phyloP scores from a whole-genome alignment of 192 early-diverging fungal genomes.

The Podila clonocystis region DNA sequence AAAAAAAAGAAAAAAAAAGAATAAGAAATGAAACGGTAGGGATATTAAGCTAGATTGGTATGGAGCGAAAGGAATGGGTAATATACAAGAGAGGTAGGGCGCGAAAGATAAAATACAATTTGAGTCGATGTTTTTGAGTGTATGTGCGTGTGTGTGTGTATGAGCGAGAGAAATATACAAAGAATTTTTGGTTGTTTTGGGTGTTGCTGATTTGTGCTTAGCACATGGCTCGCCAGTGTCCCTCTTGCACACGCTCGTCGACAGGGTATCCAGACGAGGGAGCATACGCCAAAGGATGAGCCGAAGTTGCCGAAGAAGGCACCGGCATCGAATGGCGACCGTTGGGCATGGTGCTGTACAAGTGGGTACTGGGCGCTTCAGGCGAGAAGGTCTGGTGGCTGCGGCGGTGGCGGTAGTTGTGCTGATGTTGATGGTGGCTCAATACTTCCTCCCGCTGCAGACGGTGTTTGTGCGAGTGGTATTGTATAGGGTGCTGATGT shows the following conservation, averaged over 20 bases:
- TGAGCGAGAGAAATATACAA: too few species aligned
- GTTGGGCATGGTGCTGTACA: slow-evolving; percentile 5
- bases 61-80: too few species aligned
- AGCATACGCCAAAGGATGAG: background rate
- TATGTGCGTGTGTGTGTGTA: too few species aligned
- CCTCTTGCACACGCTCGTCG: background rate
- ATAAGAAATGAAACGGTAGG: too few species aligned
- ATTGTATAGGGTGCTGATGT: slow-evolving; percentile 1
- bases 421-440: background rate
- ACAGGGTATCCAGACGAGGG: background rate
- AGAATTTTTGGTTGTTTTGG: background rate
- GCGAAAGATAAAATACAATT: too few species aligned
- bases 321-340: slow-evolving; percentile 36
- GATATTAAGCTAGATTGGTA: too few species aligned
- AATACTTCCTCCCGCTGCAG: background rate
- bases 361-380: background rate
- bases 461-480: slow-evolving; percentile 13
- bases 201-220: slow-evolving; percentile 1
- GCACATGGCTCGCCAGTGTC: slow-evolving; percentile 33
- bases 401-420: background rate
- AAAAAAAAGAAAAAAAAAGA: too few species aligned
- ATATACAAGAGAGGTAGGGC: too few species aligned
- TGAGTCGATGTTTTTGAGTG: too few species aligned
- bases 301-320: background rate
- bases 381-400: background rate